phyloP scores from a whole-genome alignment of 192 early-diverging fungal genomes.

The Coemansia sp. region DNA sequence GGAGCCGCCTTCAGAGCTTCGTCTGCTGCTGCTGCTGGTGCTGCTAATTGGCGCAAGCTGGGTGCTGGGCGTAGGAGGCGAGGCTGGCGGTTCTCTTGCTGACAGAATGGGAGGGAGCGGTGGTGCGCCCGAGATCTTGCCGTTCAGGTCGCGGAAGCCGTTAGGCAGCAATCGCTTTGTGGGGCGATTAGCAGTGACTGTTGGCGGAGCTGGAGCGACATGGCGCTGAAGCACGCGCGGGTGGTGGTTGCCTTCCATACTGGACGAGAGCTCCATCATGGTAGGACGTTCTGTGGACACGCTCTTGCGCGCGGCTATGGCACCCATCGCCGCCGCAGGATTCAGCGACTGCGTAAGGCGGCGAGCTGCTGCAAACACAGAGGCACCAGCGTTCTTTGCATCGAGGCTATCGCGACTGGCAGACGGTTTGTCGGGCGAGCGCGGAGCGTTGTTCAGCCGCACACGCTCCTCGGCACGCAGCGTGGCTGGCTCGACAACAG shows the following conservation, averaged over 20 bases:
- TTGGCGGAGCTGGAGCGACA: neutral
- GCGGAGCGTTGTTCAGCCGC: constrained; percentile 7
- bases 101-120: neutral
- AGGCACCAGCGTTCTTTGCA: constrained; percentile 9
- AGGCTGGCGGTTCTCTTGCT: neutral
- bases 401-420: neutral
- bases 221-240: neutral
- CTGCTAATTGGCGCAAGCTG: neutral
- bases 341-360: constrained; percentile 40
- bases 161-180: neutral
- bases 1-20: neutral
- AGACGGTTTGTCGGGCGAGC: constrained; percentile 2
- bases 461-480: constrained; percentile 23
- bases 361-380: constrained; percentile 30
- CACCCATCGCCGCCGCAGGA: constrained; percentile 12
- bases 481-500: constrained; percentile 16
- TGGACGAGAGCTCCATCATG: constrained; percentile 33
- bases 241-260: neutral
- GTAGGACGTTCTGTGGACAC: constrained; percentile 53
- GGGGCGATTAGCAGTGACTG: neutral
- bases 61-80: neutral
- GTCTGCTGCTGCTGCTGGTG: neutral
- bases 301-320: constrained; percentile 31
- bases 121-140: neutral
- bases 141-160: neutral